Evolutionary conservation across 768 basidiomycete species (phyloP), one percentile per base, ranked within the genome.

Genomic region (Mycena capillaripes): DNA sequence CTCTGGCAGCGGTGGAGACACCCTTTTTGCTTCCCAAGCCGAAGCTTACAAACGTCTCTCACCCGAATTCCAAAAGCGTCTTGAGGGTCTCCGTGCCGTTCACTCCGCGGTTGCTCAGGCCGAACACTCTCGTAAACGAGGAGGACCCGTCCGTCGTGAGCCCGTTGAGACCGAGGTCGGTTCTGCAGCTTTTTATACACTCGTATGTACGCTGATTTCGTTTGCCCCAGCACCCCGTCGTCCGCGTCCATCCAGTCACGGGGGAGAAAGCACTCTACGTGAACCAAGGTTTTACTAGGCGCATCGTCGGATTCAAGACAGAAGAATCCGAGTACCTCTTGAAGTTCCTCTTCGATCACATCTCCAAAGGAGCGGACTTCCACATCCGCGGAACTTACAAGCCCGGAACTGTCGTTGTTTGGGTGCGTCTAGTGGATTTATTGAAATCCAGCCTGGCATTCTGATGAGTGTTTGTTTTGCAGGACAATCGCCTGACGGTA

Each of bases 231-330:
- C 89, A 89, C 78, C 88, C 89, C 7, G 63, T 89, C 74, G 89
- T 91, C 69, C 87, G 90, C 68, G 80, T 83, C 17, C 90, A 91
- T 78, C 91, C 90, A 21, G 88, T 86, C 1, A 91, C 91, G 0
- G 89, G 89, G n/a, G 87, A 90, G 77, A 90, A 91, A 79, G 88
- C 87, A 1, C 81, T 91, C 23, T 90, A 88, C 76, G 81, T 91
- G 80, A 90, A 90, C 79, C 84, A 83, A 63, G 87, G 86, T 34
- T 90, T 90, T 83, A 89, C 89, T 4, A 79, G 80, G 34, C 83
- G 82, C 73, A 90, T 90, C 76, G 88, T 89, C 52, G 89, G 89
- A 7, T 89, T 83, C 82, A 88, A 87, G 70, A 52, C 81, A 12
- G 89, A 90, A 72, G 89, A 90, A 76, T 89, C 88, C 27, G 88